Evolutionary conservation across 1,284 basidiomycete genomes (phyloP).

Genomic region (Phylloporus gajari): DNA sequence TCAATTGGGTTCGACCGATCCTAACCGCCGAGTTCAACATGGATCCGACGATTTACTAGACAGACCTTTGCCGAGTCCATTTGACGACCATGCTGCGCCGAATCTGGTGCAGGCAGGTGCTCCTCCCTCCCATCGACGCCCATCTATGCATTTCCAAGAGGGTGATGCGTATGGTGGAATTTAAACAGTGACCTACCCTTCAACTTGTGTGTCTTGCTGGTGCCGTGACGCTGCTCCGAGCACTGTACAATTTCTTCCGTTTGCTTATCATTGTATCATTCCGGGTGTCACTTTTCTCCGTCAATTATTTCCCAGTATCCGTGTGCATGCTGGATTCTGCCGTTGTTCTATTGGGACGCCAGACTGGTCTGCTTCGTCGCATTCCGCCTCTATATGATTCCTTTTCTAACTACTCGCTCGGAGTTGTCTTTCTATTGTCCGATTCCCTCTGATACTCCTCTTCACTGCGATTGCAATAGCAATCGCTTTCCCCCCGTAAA

Average conservation of each 20-base stretch:
- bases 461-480: constrained; percentile 4
- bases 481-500: constrained; percentile 38
- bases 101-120: not conserved
- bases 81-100: constrained; percentile 35
- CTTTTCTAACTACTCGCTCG: constrained; percentile 2
- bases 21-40: constrained; percentile 43
- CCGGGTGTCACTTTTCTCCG: constrained; percentile 3
- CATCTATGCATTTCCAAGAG: constrained; percentile 64
- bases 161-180: constrained; percentile 76
- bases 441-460: constrained; percentile 4
- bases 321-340: constrained; percentile 35
- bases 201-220: constrained; percentile 17
- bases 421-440: constrained; percentile 18
- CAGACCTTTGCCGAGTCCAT: constrained; percentile 42
- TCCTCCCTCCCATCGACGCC: constrained; percentile 41
- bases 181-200: constrained; percentile 42
- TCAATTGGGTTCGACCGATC: constrained; percentile 58
- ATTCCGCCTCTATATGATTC: not conserved
- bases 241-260: constrained; percentile 32
- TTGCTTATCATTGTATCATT: constrained; percentile 40
- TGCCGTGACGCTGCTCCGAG: constrained; percentile 17
- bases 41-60: constrained; percentile 30
- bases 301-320: constrained; percentile 5
- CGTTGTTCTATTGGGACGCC: constrained; percentile 34
- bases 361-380: constrained; percentile 43